Evolutionary conservation across 768 basidiomycete species (phyloP), one percentile per base, ranked within the genome.

Genomic region (Mycena vitilis): DNA sequence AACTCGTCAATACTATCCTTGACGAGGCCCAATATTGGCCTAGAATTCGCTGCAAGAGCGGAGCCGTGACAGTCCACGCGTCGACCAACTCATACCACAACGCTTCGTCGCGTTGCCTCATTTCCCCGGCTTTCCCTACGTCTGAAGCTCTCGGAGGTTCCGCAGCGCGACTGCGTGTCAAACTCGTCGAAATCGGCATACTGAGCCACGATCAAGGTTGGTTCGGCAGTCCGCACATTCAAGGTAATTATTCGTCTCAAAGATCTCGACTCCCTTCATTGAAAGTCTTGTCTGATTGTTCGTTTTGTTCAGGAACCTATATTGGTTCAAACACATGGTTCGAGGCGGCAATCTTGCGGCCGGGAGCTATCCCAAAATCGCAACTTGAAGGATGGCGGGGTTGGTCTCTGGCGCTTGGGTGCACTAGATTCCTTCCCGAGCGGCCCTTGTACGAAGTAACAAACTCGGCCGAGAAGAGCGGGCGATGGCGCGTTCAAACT

Each of bases 11-110:
- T 16, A 37, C 64, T 55, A 77, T 80, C 20, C 65, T 80, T 15
- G 72, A 76, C 36, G 49, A 59, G 4, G 78, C 76, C 1, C 57
- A 71, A 61, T 80, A 78, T 64, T 79, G 77, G 78, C 75, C 78
- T 2, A 67, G 66, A 30, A 34, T 78, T 6, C 42, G 60, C 23
- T 57, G 47, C 12, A 23, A 60, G 23, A 56, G 37, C 10, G 40
- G 37, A 2, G 22, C 34, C 38, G 20, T 69, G 11, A 22, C 34
- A 16, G 75, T 73, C 16, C 8, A 15, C 4, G 73, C 77, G 2
- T 40, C 64, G 3, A 1, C 15, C 11, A 22, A n/a, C 8, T 56
- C 56, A 15, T 10, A 42, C n/a, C 53, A 67, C 22, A 51, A 71
- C 57, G 71, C 63, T 2, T 68, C 71, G 1, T 62, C 61, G 30